Percentiles rank a stretch among this genome's conserved stretches.
These are phyloP conservation scores for Podaxis sp. DNA, from an alignment of 768 basidiomycete species.

Conservation along the genomic window DNA sequence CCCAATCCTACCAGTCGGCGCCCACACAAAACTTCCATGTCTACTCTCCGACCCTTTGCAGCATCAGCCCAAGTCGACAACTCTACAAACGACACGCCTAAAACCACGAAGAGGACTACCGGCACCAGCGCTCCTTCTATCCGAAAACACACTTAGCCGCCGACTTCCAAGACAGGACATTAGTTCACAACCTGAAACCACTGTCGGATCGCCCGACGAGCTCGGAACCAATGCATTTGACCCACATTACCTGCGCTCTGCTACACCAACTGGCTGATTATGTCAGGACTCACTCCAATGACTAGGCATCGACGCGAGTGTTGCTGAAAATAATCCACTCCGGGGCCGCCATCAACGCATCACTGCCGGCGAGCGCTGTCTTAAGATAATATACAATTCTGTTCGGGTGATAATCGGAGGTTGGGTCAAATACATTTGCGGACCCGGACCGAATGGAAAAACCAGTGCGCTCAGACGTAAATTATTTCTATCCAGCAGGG, in stretches of 20 bases:
- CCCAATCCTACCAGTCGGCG: neutral
- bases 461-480: too few relatives aligned
- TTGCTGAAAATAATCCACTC: neutral
- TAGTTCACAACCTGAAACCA: neutral
- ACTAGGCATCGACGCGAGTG: neutral
- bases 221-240: neutral
- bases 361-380: neutral
- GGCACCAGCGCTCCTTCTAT: neutral
- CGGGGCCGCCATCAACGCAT: neutral
- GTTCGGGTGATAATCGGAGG: neutral
- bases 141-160: neutral
- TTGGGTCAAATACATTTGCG: neutral
- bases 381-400: neutral
- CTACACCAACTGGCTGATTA: too few relatives aligned
- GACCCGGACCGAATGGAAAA: neutral
- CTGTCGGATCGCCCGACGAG: neutral
- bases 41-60: neutral
- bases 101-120: neutral
- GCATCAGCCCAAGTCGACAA: too few relatives aligned
- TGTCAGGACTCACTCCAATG: too few relatives aligned
- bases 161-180: neutral
- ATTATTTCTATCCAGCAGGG: too few relatives aligned
- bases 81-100: neutral
- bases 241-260: neutral
- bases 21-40: neutral